Evolutionary conservation across 257 asterid genomes (phyloP).

Genomic region (Nicotiana tabacum): DNA sequence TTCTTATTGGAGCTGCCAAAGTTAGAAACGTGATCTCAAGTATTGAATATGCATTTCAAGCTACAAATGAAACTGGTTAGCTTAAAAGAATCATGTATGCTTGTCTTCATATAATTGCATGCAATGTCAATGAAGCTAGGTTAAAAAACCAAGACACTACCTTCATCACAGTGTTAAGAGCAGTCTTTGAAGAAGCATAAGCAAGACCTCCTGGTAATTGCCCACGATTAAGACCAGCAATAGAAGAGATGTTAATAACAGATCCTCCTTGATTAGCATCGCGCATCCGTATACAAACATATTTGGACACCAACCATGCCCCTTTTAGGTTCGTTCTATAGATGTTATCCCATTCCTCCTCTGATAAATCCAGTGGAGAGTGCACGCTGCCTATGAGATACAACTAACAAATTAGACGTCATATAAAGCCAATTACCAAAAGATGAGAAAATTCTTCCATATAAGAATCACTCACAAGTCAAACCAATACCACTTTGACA

Average conservation of each 20-base stretch:
- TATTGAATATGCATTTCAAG: not conserved
- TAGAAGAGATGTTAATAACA: slow-evolving; percentile 58
- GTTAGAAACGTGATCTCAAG: not conserved
- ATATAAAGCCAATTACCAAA: not conserved
- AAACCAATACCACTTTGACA: not conserved
- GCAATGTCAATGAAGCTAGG: not conserved
- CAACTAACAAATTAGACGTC: not conserved
- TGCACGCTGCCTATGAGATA: slow-evolving; percentile 31
- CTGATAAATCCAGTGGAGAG: slow-evolving; percentile 39
- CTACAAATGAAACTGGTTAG: not conserved
- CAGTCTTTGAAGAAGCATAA: slow-evolving; percentile 50
- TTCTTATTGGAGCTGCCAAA: not conserved
- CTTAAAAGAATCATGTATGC: not conserved
- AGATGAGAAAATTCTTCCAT: not conserved
- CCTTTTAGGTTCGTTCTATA: slow-evolving; percentile 43
- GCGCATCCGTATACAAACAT: slow-evolving; percentile 35
- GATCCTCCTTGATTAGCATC: slow-evolving; percentile 41
- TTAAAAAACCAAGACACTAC: slow-evolving; percentile 18
- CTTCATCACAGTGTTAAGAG: slow-evolving; percentile 50
- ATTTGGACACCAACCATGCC: slow-evolving; percentile 52
- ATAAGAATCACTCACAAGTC: not conserved
- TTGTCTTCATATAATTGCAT: not conserved
- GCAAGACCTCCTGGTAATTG: slow-evolving; percentile 45
- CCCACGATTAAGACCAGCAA: slow-evolving; percentile 50
- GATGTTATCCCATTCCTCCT: slow-evolving; percentile 43